These are phyloP conservation scores for Clausena lansium DNA, from an alignment of 345 rosid genomes.

Conservation along the genomic window DNA sequence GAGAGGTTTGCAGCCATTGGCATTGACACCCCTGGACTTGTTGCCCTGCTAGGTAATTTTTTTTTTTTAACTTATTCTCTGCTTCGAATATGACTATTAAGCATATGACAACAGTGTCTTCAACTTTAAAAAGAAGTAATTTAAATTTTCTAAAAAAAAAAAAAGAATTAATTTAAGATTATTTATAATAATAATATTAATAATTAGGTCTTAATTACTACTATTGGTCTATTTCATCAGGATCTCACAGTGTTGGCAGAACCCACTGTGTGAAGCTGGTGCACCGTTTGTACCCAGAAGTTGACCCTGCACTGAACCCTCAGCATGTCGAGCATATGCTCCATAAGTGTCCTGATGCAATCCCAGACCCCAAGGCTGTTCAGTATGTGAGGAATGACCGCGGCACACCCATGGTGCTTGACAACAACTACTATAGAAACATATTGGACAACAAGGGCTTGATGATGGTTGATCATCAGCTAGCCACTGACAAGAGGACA, in stretches of 20 bases:
- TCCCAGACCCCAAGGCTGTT: conserved; percentile 93
- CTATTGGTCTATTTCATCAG: conserved; percentile 22
- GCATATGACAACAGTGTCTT: background rate
- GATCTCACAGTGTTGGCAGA: conserved; percentile 93
- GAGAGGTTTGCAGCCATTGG: conserved; percentile 80
- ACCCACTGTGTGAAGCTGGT: conserved; percentile 95
- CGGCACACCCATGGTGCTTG: conserved; percentile 88
- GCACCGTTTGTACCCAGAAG: conserved; percentile 86
- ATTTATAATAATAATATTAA: too few relatives aligned
- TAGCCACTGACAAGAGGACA: conserved; percentile 82
- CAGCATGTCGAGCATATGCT: conserved; percentile 90
- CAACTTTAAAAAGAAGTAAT: background rate
- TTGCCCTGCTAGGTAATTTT: conserved; percentile 57
- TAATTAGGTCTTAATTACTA: background rate
- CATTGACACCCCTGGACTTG: conserved; percentile 76
- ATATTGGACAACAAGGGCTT: conserved; percentile 90
- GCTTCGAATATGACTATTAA: background rate
- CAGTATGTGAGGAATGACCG: conserved; percentile 96
- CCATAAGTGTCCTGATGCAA: conserved; percentile 88
- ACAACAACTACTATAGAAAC: conserved; percentile 96
- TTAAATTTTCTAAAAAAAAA: too few relatives aligned
- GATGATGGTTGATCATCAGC: conserved; percentile 84
- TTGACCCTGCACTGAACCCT: conserved; percentile 74
- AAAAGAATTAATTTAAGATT: too few relatives aligned
- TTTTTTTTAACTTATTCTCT: background rate